A percentile compares a stretch with the other conserved stretches of the same genome.
Evolutionary conservation across 768 basidiomycete species (phyloP).

Genomic region (Psilocybe cubensis): DNA sequence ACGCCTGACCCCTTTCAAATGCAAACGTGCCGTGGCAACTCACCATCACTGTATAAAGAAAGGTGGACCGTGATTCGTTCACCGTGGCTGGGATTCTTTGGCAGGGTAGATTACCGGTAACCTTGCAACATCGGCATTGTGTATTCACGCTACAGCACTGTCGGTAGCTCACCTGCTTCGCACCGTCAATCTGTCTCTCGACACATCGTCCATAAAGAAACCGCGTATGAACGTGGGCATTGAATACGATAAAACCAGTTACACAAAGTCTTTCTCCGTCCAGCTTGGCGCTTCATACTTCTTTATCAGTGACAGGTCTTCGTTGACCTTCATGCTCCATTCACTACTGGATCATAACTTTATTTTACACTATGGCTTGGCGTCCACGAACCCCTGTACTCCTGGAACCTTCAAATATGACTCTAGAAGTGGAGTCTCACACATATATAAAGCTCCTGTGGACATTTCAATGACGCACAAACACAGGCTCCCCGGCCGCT

Average conservation of each 20-base stretch:
- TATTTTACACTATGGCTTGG: conserved; percentile 7
- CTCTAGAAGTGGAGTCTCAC: not conserved
- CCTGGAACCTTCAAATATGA: not conserved
- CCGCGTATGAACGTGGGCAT: not conserved
- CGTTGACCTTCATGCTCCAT: conserved; percentile 3
- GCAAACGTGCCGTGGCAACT: too few relatives aligned
- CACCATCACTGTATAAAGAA: too few relatives aligned
- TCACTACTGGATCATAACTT: conserved; percentile 2
- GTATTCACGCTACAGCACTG: too few relatives aligned
- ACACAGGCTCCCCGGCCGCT: not conserved
- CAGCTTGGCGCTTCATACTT: not conserved
- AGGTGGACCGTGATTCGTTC: not conserved
- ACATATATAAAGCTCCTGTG: not conserved
- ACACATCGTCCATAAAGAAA: too few relatives aligned
- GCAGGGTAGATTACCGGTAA: too few relatives aligned
- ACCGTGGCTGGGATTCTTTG: too few relatives aligned
- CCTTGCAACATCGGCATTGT: too few relatives aligned
- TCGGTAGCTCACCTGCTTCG: too few relatives aligned
- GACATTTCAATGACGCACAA: not conserved
- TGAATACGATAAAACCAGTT: not conserved
- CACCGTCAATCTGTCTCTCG: too few relatives aligned
- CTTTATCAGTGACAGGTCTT: not conserved
- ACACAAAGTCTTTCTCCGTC: not conserved
- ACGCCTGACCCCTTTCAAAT: not conserved
- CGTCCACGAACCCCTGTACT: conserved; percentile 5